These are phyloP conservation scores for Camillea tinctor DNA, from an alignment of 2,329 filamentous ascomycete species.

Conservation along the genomic window DNA sequence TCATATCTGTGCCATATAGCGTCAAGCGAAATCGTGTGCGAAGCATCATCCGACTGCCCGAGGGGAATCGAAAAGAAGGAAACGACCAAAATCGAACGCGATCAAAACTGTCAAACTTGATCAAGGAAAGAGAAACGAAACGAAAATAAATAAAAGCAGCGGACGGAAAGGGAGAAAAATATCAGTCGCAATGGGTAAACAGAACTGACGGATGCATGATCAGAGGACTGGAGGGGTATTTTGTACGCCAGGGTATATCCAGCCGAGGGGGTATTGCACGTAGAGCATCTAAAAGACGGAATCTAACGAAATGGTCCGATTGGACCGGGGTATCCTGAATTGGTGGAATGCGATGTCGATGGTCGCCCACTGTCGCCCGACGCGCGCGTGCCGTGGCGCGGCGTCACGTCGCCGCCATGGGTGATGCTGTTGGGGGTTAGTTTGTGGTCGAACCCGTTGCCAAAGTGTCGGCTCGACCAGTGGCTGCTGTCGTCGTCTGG, in stretches of 20 bases:
- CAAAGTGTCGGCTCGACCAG: constrained; percentile 61
- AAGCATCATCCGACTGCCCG: constrained; percentile 21
- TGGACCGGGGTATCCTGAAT: constrained; percentile 93
- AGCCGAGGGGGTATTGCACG: constrained; percentile 57
- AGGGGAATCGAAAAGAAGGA: constrained; percentile 23
- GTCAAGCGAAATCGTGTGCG: constrained; percentile 31
- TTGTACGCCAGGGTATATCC: constrained; percentile 66
- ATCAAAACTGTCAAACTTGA: constrained; percentile 11
- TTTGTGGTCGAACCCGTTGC: constrained; percentile 64
- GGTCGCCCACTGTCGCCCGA: constrained; percentile 90
- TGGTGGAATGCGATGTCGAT: constrained; percentile 90
- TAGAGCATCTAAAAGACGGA: constrained; percentile 47
- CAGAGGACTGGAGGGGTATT: constrained; percentile 46
- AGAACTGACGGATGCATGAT: constrained; percentile 47
- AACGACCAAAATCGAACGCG: constrained; percentile 6
- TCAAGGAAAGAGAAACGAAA: constrained; percentile 24
- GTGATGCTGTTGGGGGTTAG: constrained; percentile 56
- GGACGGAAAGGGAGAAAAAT: constrained; percentile 29
- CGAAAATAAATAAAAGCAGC: constrained; percentile 16
- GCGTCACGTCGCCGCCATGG: constrained; percentile 77
- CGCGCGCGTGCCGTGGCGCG: constrained; percentile 77
- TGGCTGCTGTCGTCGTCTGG: constrained; percentile 76
- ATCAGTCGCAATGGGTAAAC: constrained; percentile 32
- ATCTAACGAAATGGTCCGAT: constrained; percentile 88
- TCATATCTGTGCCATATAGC: constrained; percentile 35